These are phyloP conservation scores for Ophiostoma tasmaniense DNA, from an alignment of 2,329 filamentous ascomycete genomes.

Conservation along the genomic window DNA sequence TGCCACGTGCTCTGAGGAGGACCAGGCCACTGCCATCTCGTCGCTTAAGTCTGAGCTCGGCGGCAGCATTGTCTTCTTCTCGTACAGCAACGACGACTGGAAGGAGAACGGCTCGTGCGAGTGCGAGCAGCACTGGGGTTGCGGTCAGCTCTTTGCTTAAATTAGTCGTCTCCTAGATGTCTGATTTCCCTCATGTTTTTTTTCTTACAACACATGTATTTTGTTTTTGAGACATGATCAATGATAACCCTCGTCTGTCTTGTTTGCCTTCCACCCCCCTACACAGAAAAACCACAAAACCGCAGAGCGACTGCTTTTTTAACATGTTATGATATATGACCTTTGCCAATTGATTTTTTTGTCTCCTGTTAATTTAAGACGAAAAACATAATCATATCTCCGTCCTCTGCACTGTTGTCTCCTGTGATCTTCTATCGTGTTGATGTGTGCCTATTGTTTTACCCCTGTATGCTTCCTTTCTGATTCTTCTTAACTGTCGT, in stretches of 20 bases:
- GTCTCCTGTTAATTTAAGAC: slow-evolving; percentile 2
- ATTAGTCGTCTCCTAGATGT: neutral
- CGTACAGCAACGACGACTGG: slow-evolving; percentile 71
- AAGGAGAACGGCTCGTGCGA: slow-evolving; percentile 60
- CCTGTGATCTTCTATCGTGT: neutral
- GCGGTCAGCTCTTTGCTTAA: slow-evolving; percentile 37
- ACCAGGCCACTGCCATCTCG: slow-evolving; percentile 66
- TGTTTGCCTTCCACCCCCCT: neutral
- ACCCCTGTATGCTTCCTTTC: too few species aligned
- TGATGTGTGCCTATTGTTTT: too few species aligned
- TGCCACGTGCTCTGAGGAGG: slow-evolving; percentile 55
- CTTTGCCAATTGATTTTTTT: slow-evolving; percentile 8
- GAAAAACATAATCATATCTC: slow-evolving; percentile 9
- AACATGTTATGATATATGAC: slow-evolving; percentile 8
- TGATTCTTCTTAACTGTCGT: too few species aligned
- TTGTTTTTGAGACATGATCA: slow-evolving; percentile 1
- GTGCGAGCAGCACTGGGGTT: slow-evolving; percentile 79
- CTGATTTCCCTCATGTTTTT: neutral
- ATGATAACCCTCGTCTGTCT: slow-evolving; percentile 2
- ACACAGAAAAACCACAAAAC: neutral
- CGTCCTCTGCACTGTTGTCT: neutral
- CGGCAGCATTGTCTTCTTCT: slow-evolving; percentile 70
- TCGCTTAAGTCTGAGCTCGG: slow-evolving; percentile 60
- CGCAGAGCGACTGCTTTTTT: neutral
- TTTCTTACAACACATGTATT: neutral